Evolutionary conservation across 1,284 basidiomycete genomes (phyloP).

Genomic region (Cutaneotrichosporon cyanovorans): DNA sequence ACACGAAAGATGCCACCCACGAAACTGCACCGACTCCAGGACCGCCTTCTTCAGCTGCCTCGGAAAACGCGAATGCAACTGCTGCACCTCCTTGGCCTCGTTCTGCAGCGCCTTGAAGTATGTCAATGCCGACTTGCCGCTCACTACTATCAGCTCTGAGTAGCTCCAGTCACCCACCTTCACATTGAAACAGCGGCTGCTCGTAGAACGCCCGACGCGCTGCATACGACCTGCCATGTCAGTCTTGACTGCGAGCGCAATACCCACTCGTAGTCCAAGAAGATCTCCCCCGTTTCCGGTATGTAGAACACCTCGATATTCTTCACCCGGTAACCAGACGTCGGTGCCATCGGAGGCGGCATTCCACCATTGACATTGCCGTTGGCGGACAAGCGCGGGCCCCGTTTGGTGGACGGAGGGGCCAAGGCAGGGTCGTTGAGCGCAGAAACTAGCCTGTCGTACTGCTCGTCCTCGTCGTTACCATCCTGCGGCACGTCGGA

Average conservation of each 20-base stretch:
- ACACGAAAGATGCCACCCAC: conserved; percentile 52
- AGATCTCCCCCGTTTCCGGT: conserved; percentile 87
- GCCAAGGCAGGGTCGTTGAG: conserved; percentile 14
- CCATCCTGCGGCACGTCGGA: conserved; percentile 24
- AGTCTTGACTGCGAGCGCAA: conserved; percentile 1
- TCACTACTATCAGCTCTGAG: conserved; percentile 51
- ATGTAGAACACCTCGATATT: conserved; percentile 72
- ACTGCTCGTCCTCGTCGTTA: conserved; percentile 37
- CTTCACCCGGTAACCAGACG: conserved; percentile 20
- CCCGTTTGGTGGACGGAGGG: conserved; percentile 2
- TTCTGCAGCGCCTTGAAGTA: conserved; percentile 91
- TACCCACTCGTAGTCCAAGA: conserved; percentile 83
- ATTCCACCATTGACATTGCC: conserved; percentile 5
- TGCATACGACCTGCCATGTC: conserved; percentile 59
- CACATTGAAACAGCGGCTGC: conserved; percentile 53
- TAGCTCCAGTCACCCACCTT: conserved; percentile 26
- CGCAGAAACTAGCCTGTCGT: conserved; percentile 28
- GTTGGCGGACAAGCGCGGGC: conserved; percentile 6
- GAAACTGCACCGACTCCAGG: conserved; percentile 88
- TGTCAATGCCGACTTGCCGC: conserved; percentile 83
- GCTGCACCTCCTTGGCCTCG: conserved; percentile 78
- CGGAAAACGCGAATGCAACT: conserved; percentile 83
- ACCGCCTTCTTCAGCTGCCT: conserved; percentile 85
- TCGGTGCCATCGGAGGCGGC: background rate
- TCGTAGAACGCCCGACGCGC: conserved; percentile 88